A percentile compares a stretch with the other conserved stretches of the same genome.
Evolutionary conservation across 2,329 filamentous ascomycete genomes (phyloP).

Genomic region (Trichoderma sp.): DNA sequence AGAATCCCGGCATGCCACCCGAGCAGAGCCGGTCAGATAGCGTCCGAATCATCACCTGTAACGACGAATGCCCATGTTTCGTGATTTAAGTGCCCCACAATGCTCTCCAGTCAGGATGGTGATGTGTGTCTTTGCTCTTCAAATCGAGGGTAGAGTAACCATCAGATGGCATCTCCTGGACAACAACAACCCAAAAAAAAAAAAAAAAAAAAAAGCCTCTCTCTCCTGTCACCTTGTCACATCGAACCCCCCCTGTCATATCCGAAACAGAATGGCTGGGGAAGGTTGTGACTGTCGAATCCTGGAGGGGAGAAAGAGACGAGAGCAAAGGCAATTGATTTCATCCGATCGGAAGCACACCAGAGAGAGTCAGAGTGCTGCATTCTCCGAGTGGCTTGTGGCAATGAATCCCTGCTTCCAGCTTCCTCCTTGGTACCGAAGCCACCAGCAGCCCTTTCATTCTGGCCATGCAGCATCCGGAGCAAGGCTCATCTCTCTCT

Average conservation of each 20-base stretch:
- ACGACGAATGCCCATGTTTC: background rate
- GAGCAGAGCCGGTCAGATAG: background rate
- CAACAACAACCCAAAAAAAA: too few species aligned
- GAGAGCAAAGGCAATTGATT: background rate
- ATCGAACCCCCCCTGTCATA: background rate
- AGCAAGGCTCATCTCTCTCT: background rate
- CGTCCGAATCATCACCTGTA: conserved; percentile 1
- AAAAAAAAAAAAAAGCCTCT: background rate
- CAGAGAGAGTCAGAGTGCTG: background rate
- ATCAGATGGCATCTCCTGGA: background rate
- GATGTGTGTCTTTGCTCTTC: background rate
- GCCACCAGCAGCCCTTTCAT: background rate
- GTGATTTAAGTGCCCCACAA: conserved; percentile 2
- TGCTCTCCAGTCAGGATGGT: background rate
- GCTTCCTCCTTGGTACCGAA: background rate
- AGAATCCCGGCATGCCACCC: background rate
- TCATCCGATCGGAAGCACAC: background rate
- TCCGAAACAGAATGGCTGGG: background rate
- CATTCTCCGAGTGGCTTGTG: background rate
- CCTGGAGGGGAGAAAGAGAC: background rate
- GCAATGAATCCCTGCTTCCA: background rate
- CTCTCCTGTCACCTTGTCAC: background rate
- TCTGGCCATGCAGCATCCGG: background rate
- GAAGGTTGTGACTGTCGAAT: background rate
- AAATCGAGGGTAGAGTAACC: background rate